Conservation (phyloP, 192 early-diverging fungal species). For the Radiomyces spectabilis region DNA sequence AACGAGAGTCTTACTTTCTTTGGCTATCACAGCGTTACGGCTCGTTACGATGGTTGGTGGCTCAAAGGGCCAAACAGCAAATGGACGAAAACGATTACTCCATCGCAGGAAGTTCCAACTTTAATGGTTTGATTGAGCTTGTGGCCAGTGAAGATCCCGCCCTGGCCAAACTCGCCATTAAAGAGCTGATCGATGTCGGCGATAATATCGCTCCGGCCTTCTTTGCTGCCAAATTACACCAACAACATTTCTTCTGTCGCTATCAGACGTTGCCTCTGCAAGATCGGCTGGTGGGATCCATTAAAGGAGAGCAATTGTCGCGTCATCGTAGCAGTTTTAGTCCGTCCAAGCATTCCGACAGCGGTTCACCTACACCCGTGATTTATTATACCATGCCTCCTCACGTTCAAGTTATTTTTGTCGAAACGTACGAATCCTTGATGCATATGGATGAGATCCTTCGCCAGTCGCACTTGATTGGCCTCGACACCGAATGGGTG, state of each 20-base stretch:
- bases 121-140: constrained; percentile 20
- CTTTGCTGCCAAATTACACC: constrained; percentile 15
- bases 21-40: constrained; percentile 22
- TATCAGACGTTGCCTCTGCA: constrained; percentile 9
- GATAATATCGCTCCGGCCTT: constrained; percentile 12
- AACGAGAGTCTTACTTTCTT: constrained; percentile 12
- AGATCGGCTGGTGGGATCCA: constrained; percentile 10
- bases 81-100: constrained; percentile 18
- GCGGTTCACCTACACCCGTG: neutral
- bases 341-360: constrained; percentile 1
- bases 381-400: constrained; percentile 6
- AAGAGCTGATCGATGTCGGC: constrained; percentile 22
- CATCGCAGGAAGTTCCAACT: constrained; percentile 19
- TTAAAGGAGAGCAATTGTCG: constrained; percentile 25
- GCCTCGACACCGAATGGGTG: constrained; percentile 28
- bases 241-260: constrained; percentile 5
- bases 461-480: neutral
- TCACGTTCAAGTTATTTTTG: constrained; percentile 6
- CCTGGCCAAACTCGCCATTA: constrained; percentile 15
- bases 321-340: constrained; percentile 4
- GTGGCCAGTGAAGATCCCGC: neutral
- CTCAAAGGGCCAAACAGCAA: constrained; percentile 17
- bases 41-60: constrained; percentile 16
- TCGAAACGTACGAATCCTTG: constrained; percentile 7
- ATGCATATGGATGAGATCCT: constrained; percentile 7